phyloP scores from a whole-genome alignment of 352 stramenopile genomes.

The Pythium dissotocum region DNA sequence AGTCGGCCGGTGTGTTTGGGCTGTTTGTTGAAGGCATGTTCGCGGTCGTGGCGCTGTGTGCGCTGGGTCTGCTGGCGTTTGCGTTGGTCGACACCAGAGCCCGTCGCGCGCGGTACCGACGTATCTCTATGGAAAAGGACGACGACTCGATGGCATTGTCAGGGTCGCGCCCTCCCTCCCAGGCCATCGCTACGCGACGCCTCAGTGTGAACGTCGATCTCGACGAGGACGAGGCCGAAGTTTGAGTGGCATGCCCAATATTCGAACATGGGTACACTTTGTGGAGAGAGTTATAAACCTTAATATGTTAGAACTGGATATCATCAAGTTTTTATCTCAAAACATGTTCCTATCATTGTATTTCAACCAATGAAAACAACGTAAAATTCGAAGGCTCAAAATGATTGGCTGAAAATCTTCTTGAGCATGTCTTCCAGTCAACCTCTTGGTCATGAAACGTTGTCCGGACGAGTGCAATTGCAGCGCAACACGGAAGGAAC shows the following conservation, averaged over 20 bases:
- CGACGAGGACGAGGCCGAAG: constrained; percentile 9
- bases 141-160: not conserved
- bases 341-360: not conserved
- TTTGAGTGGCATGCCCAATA: not conserved
- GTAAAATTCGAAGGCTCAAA: not conserved
- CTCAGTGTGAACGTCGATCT: not conserved
- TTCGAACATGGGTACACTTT: constrained; percentile 24
- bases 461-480: constrained; percentile 21
- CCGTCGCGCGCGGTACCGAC: constrained; percentile 32
- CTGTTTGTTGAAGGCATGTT: constrained; percentile 24
- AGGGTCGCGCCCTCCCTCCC: not conserved
- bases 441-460: constrained; percentile 30
- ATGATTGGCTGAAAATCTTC: constrained; percentile 22
- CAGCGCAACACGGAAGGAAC: constrained; percentile 6
- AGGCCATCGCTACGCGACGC: not conserved
- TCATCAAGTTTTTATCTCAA: not conserved
- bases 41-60: constrained; percentile 25
- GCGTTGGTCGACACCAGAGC: constrained; percentile 16
- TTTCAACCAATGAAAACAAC: constrained; percentile 17
- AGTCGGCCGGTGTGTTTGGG: constrained; percentile 9
- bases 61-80: constrained; percentile 23
- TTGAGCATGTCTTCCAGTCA: constrained; percentile 36
- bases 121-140: constrained; percentile 5
- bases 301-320: not conserved
- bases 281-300: not conserved